Conservation (phyloP, 768 basidiomycete species). For the Psilocybe tampanensis region DNA sequence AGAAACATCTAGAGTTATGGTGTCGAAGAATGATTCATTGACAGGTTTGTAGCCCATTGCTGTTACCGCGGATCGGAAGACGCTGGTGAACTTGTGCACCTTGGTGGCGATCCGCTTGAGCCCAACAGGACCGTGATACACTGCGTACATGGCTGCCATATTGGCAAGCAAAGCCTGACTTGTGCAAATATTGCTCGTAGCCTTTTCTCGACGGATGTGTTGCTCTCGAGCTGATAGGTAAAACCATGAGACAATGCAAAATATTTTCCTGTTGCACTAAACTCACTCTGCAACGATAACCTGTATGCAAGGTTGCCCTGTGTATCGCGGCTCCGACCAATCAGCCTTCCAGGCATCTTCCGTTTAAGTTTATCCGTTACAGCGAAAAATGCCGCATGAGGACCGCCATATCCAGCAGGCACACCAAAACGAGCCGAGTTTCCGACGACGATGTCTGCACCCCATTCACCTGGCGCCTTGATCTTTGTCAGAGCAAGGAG, state of each 20-base stretch:
- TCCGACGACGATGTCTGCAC: slow-evolving; percentile 93
- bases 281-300: slow-evolving; percentile 90
- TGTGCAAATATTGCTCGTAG: slow-evolving; percentile 98
- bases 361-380: slow-evolving; percentile 90
- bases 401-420: slow-evolving; percentile 95
- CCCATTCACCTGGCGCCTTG: slow-evolving; percentile 98
- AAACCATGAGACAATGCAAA: neutral
- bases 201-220: slow-evolving; percentile 97
- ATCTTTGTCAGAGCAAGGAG: slow-evolving; percentile 90
- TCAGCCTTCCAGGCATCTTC: slow-evolving; percentile 97
- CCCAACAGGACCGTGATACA: slow-evolving; percentile 93
- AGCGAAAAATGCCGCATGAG: slow-evolving; percentile 97
- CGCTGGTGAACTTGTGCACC: slow-evolving; percentile 86
- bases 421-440: slow-evolving; percentile 98
- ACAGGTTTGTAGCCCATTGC: slow-evolving; percentile 71
- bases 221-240: slow-evolving; percentile 82
- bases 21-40: slow-evolving; percentile 90
- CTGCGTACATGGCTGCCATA: slow-evolving; percentile 98
- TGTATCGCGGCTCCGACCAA: slow-evolving; percentile 87
- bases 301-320: slow-evolving; percentile 89
- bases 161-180: slow-evolving; percentile 97
- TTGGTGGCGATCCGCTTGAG: slow-evolving; percentile 83
- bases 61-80: slow-evolving; percentile 70
- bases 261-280: neutral
- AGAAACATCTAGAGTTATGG: slow-evolving; percentile 77